A percentile compares a stretch with the other conserved stretches of the same genome.
phyloP scores from a whole-genome alignment of 345 rosid species.

The Camelina laxa region DNA sequence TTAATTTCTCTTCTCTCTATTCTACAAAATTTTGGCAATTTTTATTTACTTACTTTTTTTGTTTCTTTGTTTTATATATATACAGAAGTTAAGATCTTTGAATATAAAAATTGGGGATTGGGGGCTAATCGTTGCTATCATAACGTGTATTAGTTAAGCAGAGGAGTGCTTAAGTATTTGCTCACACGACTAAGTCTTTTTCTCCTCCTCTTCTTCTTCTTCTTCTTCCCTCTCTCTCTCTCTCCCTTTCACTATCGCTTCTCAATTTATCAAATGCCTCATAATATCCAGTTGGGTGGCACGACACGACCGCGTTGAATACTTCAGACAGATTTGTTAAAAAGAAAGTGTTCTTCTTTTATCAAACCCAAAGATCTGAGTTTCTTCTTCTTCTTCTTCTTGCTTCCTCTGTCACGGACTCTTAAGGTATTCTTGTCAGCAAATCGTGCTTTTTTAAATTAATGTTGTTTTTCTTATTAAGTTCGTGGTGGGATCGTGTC shows the following conservation, averaged over 20 bases:
- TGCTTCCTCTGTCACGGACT: constrained; percentile 21
- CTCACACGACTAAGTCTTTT: constrained; percentile 56
- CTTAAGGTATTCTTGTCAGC: constrained; percentile 30
- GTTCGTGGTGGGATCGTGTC: constrained; percentile 37
- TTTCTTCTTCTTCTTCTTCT: constrained; percentile 27
- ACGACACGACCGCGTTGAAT: constrained; percentile 45
- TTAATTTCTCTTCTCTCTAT: constrained; percentile 9
- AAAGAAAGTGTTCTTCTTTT: constrained; percentile 16
- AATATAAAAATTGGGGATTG: background rate
- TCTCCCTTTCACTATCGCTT: constrained; percentile 35
- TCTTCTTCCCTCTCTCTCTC: constrained; percentile 9
- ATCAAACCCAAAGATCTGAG: constrained; percentile 36
- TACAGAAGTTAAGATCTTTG: constrained; percentile 23
- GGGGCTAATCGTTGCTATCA: constrained; percentile 20
- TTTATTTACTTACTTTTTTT: background rate
- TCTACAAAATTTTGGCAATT: constrained; percentile 1
- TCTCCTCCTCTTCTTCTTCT: background rate
- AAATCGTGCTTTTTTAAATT: background rate
- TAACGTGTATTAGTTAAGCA: constrained; percentile 45
- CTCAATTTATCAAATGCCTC: constrained; percentile 35
- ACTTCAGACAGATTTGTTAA: constrained; percentile 40
- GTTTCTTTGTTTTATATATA: background rate
- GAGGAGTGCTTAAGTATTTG: constrained; percentile 51
- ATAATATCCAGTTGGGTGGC: constrained; percentile 39
- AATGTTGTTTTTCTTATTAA: constrained; percentile 10